Evolutionary conservation across 2,329 filamentous ascomycete genomes (phyloP).

Genomic region (Ambrosiella xylebori): DNA sequence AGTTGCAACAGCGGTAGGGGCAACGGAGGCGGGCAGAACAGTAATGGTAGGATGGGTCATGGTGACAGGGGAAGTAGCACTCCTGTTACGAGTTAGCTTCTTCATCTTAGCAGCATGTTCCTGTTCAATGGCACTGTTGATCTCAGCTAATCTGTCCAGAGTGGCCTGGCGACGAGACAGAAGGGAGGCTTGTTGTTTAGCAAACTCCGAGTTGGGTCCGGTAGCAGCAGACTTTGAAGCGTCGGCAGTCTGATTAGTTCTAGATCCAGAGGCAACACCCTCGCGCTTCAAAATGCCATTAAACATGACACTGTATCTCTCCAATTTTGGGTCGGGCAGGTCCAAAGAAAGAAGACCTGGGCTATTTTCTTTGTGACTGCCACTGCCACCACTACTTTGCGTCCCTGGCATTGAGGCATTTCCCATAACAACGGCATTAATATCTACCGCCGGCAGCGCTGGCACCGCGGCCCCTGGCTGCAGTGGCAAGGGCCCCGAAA

Average conservation of each 20-base stretch:
- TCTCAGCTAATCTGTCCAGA: constrained; percentile 37
- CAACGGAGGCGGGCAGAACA: neutral
- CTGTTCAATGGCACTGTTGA: constrained; percentile 24
- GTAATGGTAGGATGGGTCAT: constrained; percentile 5
- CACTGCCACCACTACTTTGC: neutral
- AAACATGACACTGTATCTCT: constrained; percentile 92
- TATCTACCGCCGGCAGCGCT: constrained; percentile 5
- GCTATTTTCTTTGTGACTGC: constrained; percentile 14
- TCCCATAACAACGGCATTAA: neutral
- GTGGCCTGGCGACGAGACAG: constrained; percentile 42
- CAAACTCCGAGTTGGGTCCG: neutral
- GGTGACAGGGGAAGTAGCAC: constrained; percentile 9
- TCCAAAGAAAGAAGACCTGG: constrained; percentile 48
- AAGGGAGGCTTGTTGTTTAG: constrained; percentile 23
- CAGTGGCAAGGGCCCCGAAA: constrained; percentile 3
- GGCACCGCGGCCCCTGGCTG: neutral
- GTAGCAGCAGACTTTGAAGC: neutral
- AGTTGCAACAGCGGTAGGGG: neutral
- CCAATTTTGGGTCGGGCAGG: constrained; percentile 65
- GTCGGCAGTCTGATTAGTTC: neutral
- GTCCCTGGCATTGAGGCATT: constrained; percentile 1
- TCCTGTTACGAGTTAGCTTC: constrained; percentile 6
- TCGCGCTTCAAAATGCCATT: constrained; percentile 45
- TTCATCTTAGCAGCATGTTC: constrained; percentile 8
- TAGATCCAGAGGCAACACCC: constrained; percentile 8